Percentiles rank a stretch among this genome's conserved stretches.
Conservation (phyloP, 1,284 basidiomycete species). For the Pholiota adiposa region DNA sequence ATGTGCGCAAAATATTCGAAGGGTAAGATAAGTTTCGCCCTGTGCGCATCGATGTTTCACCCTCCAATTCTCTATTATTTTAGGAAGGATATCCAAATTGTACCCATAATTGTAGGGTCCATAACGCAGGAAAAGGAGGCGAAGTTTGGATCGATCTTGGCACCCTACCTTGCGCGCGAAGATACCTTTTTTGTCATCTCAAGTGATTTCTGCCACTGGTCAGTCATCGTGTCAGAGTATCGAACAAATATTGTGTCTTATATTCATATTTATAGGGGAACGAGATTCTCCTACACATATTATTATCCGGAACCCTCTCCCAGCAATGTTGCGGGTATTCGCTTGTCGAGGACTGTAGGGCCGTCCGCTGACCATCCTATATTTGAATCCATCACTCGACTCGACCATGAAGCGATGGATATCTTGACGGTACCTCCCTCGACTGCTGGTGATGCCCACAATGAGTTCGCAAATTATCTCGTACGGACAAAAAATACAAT, state of each 20-base stretch:
- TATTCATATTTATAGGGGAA: slow-evolving; percentile 64
- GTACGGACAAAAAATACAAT: slow-evolving; percentile 91
- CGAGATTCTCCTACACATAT: slow-evolving; percentile 88
- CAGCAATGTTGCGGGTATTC: slow-evolving; percentile 49
- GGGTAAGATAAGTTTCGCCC: slow-evolving; percentile 49
- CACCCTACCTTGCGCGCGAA: slow-evolving; percentile 76
- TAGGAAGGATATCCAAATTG: slow-evolving; percentile 78
- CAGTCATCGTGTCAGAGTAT: slow-evolving; percentile 23
- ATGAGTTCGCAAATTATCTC: slow-evolving; percentile 78
- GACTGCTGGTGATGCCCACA: slow-evolving; percentile 58
- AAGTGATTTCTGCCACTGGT: slow-evolving; percentile 99
- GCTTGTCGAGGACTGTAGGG: slow-evolving; percentile 49
- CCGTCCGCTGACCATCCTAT: slow-evolving; percentile 58
- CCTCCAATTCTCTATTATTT: not conserved
- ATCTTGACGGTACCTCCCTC: slow-evolving; percentile 65
- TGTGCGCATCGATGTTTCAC: not conserved
- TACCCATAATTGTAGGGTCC: slow-evolving; percentile 92
- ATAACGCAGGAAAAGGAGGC: slow-evolving; percentile 67
- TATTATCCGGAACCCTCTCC: slow-evolving; percentile 77
- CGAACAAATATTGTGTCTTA: slow-evolving; percentile 1
- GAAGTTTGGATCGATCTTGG: slow-evolving; percentile 72
- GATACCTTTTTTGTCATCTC: slow-evolving; percentile 92
- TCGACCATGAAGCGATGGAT: slow-evolving; percentile 83
- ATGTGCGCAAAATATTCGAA: slow-evolving; percentile 87
- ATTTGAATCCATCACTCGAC: slow-evolving; percentile 69